Percentiles rank a stretch among this genome's conserved stretches.
phyloP scores from a whole-genome alignment of 495 filamentous ascomycete genomes.

The Barbatosphaeria neglecta region DNA sequence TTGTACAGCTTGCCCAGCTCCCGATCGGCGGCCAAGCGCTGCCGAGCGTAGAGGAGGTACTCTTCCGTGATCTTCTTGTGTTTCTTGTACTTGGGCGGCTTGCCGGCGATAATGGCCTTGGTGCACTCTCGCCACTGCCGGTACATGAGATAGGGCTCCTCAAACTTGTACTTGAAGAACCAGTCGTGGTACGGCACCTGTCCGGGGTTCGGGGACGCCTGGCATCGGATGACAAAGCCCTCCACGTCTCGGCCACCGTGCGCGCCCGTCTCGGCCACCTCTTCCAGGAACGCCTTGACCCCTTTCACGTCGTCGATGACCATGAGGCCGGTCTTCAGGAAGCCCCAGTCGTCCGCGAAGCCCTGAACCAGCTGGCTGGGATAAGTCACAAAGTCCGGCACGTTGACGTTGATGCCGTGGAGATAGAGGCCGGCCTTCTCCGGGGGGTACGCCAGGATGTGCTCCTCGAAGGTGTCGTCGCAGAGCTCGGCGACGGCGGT shows the following conservation, averaged over 20 bases:
- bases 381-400: slow-evolving; percentile 80
- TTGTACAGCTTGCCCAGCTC: slow-evolving; percentile 55
- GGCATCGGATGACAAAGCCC: slow-evolving; percentile 91
- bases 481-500: slow-evolving; percentile 95
- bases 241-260: slow-evolving; percentile 89
- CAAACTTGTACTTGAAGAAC: slow-evolving; percentile 99
- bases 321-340: slow-evolving; percentile 75
- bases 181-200: slow-evolving; percentile 57
- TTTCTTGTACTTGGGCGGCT: slow-evolving; percentile 65
- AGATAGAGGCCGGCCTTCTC: slow-evolving; percentile 84
- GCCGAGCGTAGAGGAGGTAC: slow-evolving; percentile 71
- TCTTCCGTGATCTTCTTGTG: slow-evolving; percentile 84
- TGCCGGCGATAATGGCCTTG: slow-evolving; percentile 73
- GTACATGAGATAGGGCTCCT: slow-evolving; percentile 97
- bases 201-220: slow-evolving; percentile 31
- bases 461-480: slow-evolving; percentile 92
- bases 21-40: slow-evolving; percentile 54
- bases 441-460: slow-evolving; percentile 82
- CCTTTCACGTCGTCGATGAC: slow-evolving; percentile 59
- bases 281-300: slow-evolving; percentile 70
- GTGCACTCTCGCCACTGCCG: slow-evolving; percentile 97
- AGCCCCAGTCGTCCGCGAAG: slow-evolving; percentile 90
- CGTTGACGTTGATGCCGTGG: slow-evolving; percentile 90
- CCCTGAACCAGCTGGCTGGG: slow-evolving; percentile 64
- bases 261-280: slow-evolving; percentile 70